Base-by-base conservation (phyloP, 2,329 filamentous ascomycete species). In the Aspergillus sp. region DNA sequence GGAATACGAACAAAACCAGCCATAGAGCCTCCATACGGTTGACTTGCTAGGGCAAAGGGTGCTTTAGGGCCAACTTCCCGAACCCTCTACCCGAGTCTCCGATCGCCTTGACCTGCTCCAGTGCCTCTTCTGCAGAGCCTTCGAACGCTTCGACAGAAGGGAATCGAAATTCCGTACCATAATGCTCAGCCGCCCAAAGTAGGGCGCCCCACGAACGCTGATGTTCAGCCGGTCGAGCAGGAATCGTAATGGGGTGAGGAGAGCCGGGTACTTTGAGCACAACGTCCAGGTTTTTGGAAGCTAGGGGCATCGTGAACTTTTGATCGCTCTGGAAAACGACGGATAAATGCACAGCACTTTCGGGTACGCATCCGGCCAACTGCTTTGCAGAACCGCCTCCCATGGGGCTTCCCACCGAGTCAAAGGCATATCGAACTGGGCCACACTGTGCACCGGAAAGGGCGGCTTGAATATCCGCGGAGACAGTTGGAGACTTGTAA, bases 51-150 rank as follows among this genome's bases (percentile, higher is more conserved):
- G 7, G 19, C 27, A 41, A 28, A 3, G 40, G 40, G 47, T 30
- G 36, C 46, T 12, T 36, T 9, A 48, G 30, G 19, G 46, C 52
- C 38, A 52, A 42, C 35, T 49, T 49, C 4, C 53, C 51, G 42
- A 45, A 48, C 51, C 41, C 48, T 41, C 35, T 48, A 45, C 7
- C 53, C 43, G 36, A 38, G 42, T 26, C 19, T 6, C 36, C 42
- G n/a, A 45, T 5, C 5, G 10, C 32, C 27, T 2, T 35, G 36
- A 48, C 26, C 38, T 45, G 38, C 10, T 36, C 8, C 6, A 48
- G 5, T 26, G 46, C 46, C 10, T 42, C 40, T 29, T 41, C 40
- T 12, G 29, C 40, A 7, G n/a, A 29, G 5, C 28, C 40, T 29
- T 42, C 40, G 10, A 42, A 42, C 3, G 30, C 9, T 5, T 42